Evolutionary conservation across 345 rosid species (phyloP), one percentile per base, ranked within the genome.

Genomic region (Erucastrum elatum): DNA sequence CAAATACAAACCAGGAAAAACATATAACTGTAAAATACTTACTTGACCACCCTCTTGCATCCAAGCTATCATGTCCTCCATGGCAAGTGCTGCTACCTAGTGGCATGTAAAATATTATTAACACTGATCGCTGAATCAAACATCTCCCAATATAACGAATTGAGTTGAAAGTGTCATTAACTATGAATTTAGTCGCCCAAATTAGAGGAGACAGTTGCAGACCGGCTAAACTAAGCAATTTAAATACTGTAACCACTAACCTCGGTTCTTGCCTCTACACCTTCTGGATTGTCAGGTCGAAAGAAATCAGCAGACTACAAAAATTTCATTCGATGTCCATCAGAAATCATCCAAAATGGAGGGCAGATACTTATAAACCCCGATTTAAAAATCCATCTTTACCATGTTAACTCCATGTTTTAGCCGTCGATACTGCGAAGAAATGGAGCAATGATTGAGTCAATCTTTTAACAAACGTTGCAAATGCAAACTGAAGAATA

Each of bases 31-130:
- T 13, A 41, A 66, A 70, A 77, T 44, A 85, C 88, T 79, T 82
- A 93, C 99, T 89, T 95, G 99, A 75, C 99, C 99, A 79, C 98
- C 99, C 79, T 93, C 99, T 83, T 89, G 93, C 99, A 95, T 95
- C 99, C 99, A 95, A 61, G 96, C 88, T 85, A 84, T 91, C 98
- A 96, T 91, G 85, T 96, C 99, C 76, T 96, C 98, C 99, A 96
- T 93, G 67, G 98, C 98, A 84, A 93, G 80, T 79, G 99, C 97
- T 79, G 99, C 98, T 87, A 96, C 99, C 99, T 96, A 91, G 90
- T 86, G 82, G 94, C 88, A 90, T 31, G 88, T 79, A 82, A 91
- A 83, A 86, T 61, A 78, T 84, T 66, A 82, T 83, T 72, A 80
- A 39, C 79, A 81, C 25, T 82, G 56, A 79, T 59, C 79, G 75